Conservation (phyloP, 768 basidiomycete genomes). For the Leccinum broughii region DNA sequence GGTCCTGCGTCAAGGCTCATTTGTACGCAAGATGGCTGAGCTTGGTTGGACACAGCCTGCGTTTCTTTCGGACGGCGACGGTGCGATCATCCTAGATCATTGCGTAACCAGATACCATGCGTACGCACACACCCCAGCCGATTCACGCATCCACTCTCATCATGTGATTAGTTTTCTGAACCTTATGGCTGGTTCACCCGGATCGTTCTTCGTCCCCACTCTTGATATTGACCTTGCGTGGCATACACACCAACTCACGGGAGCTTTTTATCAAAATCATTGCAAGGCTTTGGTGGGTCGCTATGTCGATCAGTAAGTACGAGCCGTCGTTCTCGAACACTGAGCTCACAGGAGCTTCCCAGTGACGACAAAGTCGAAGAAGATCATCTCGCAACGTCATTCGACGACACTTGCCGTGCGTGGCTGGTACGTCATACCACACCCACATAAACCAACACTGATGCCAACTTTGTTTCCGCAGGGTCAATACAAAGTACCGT, state of each 20-base stretch:
- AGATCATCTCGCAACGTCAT: conserved; percentile 40
- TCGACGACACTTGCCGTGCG: conserved; percentile 51
- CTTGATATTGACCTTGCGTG: conserved; percentile 72
- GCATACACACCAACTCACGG: conserved; percentile 68
- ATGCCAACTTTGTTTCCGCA: conserved; percentile 11
- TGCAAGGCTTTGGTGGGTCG: conserved; percentile 41
- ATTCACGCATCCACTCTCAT: background rate
- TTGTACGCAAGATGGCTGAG: conserved; percentile 52
- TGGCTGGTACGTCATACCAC: conserved; percentile 41
- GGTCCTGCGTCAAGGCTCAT: conserved; percentile 57
- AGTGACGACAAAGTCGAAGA: conserved; percentile 58
- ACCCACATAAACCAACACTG: background rate
- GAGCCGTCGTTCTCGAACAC: too few species aligned
- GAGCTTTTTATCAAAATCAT: conserved; percentile 40
- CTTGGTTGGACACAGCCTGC: conserved; percentile 49
- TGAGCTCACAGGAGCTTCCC: background rate
- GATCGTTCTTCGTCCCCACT: conserved; percentile 53
- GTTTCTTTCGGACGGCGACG: conserved; percentile 40
- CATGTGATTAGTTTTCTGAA: conserved; percentile 44
- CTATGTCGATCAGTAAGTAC: conserved; percentile 55
- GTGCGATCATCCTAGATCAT: conserved; percentile 46
- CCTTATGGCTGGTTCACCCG: conserved; percentile 46
- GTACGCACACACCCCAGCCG: conserved; percentile 29
- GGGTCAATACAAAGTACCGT: conserved; percentile 50
- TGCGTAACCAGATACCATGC: conserved; percentile 57